Conservation (phyloP, 2,329 filamentous ascomycete species). For the Chaetomiaceae sp. region DNA sequence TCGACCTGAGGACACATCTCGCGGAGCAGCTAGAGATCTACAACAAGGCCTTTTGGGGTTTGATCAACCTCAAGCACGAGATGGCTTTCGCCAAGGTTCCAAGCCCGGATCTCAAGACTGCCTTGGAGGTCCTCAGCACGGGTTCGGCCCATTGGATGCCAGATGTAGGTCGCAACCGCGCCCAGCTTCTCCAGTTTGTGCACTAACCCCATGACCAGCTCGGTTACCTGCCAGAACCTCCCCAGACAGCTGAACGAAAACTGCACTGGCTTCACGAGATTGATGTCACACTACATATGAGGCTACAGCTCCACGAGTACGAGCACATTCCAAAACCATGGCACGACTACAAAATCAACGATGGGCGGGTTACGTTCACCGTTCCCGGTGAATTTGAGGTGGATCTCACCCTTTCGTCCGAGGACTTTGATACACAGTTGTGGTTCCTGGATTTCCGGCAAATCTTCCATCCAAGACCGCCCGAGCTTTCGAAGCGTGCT, state of each 20-base stretch:
- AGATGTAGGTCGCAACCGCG: constrained; percentile 51
- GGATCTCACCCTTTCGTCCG: constrained; percentile 84
- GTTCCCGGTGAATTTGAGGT: constrained; percentile 86
- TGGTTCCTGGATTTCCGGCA: constrained; percentile 94
- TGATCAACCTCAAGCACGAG: constrained; percentile 69
- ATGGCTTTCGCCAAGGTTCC: constrained; percentile 71
- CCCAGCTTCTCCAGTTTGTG: background rate
- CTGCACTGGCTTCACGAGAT: constrained; percentile 73
- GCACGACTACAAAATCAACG: constrained; percentile 69
- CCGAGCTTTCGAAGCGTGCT: constrained; percentile 57
- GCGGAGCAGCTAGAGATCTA: constrained; percentile 59
- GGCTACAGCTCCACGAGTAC: constrained; percentile 79
- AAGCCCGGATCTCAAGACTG: constrained; percentile 87
- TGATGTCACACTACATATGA: constrained; percentile 76
- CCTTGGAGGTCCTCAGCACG: constrained; percentile 76
- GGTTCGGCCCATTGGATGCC: constrained; percentile 75
- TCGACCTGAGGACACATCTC: constrained; percentile 78
- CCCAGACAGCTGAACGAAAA: constrained; percentile 66
- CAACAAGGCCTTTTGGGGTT: constrained; percentile 54
- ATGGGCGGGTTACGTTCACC: constrained; percentile 85
- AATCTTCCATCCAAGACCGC: constrained; percentile 66
- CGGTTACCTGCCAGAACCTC: constrained; percentile 70
- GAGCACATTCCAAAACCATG: constrained; percentile 72
- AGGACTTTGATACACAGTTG: constrained; percentile 77
- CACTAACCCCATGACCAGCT: constrained; percentile 45